Conservation (phyloP, 192 early-diverging fungal species). For the Lunasporangiospora selenospora region DNA sequence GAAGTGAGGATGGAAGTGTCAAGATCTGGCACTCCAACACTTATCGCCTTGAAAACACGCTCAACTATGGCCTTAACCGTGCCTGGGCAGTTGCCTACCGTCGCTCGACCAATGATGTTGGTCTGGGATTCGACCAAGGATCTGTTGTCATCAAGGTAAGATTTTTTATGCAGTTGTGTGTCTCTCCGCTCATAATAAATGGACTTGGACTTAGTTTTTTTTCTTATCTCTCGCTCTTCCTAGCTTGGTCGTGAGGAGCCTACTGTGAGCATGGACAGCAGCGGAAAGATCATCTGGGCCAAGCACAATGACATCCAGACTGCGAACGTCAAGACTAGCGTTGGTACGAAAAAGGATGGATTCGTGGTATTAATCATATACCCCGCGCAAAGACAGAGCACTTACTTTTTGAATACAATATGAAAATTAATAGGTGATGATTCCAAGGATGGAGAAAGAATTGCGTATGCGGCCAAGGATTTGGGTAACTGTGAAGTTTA, state of each 20-base stretch:
- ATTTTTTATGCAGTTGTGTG: conserved; percentile 27
- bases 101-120: conserved; percentile 90
- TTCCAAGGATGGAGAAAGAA: conserved; percentile 93
- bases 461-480: conserved; percentile 88
- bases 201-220: too few species aligned
- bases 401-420: background rate
- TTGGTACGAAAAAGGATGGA: conserved; percentile 37
- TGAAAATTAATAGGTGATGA: conserved; percentile 64
- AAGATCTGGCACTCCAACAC: conserved; percentile 98
- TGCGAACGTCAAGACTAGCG: conserved; percentile 87
- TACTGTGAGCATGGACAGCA: conserved; percentile 94
- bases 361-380: background rate
- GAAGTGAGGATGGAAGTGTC: conserved; percentile 95
- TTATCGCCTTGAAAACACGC: conserved; percentile 93
- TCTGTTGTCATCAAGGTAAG: conserved; percentile 85
- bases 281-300: conserved; percentile 99
- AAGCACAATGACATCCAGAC: conserved; percentile 97
- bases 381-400: background rate
- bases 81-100: conserved; percentile 94
- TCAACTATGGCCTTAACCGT: conserved; percentile 97
- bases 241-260: conserved; percentile 93
- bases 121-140: conserved; percentile 97
- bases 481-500: conserved; percentile 99
- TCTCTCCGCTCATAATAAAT: too few species aligned
- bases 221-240: background rate